phyloP scores from a whole-genome alignment of 139 green algal genomes.

The Axilococcus clingmanii region DNA sequence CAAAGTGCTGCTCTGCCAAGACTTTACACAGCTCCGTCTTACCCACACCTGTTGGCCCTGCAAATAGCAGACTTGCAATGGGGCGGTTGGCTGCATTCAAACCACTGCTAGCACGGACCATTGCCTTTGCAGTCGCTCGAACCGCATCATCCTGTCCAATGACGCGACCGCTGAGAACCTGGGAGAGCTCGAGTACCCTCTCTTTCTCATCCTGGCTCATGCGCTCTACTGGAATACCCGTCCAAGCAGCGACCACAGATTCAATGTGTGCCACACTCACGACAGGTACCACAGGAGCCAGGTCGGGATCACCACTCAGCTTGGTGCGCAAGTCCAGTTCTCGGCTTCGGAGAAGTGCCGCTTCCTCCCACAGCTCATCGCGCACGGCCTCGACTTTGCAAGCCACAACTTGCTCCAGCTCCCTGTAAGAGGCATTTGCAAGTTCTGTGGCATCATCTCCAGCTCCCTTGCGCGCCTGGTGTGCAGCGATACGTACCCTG shows the following conservation, averaged over 20 bases:
- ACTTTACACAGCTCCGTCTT: slow-evolving; percentile 74
- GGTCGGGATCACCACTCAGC: slow-evolving; percentile 8
- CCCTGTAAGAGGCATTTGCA: slow-evolving; percentile 9
- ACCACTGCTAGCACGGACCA: slow-evolving; percentile 43
- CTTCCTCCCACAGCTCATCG: slow-evolving; percentile 80
- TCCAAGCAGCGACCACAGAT: slow-evolving; percentile 69
- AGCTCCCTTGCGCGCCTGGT: slow-evolving; percentile 27
- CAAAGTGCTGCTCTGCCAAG: slow-evolving; percentile 40
- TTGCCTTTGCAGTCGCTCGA: slow-evolving; percentile 34
- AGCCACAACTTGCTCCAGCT: slow-evolving; percentile 48
- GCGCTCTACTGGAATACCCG: slow-evolving; percentile 50
- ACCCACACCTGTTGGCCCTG: slow-evolving; percentile 70
- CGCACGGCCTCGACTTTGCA: slow-evolving; percentile 17
- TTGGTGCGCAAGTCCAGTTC: slow-evolving; percentile 43
- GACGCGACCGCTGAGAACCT: slow-evolving; percentile 38
- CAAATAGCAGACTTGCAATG: slow-evolving; percentile 67
- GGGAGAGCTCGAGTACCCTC: slow-evolving; percentile 40
- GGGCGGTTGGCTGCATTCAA: slow-evolving; percentile 53
- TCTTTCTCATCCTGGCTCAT: slow-evolving; percentile 49
- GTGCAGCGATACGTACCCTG: slow-evolving; percentile 69
- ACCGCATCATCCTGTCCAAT: slow-evolving; percentile 69
- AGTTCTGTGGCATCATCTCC: slow-evolving; percentile 8
- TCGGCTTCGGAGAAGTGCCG: slow-evolving; percentile 52
- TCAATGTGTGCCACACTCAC: slow-evolving; percentile 78
- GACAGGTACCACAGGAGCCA: slow-evolving; percentile 35